Evolutionary conservation across 2,329 filamentous ascomycete species (phyloP).

Genomic region (Cladophialophora immunda): DNA sequence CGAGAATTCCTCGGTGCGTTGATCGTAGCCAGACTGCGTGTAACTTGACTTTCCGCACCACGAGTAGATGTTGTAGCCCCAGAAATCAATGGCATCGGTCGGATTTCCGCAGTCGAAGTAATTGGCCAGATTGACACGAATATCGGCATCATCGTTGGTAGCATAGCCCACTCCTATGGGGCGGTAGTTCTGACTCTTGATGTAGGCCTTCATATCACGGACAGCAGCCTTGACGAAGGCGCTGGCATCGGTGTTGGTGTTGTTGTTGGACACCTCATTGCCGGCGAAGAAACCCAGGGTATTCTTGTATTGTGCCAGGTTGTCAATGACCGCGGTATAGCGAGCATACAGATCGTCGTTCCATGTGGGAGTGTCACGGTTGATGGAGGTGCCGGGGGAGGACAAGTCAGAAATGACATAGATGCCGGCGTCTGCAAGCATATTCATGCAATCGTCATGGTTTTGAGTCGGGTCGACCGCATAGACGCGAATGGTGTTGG

Average conservation of each 20-base stretch:
- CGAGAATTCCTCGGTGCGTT: conserved; percentile 84
- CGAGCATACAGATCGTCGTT: conserved; percentile 78
- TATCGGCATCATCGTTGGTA: conserved; percentile 87
- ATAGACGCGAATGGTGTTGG: conserved; percentile 95
- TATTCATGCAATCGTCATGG: conserved; percentile 84
- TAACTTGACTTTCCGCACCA: conserved; percentile 93
- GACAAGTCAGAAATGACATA: conserved; percentile 93
- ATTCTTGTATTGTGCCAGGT: conserved; percentile 83
- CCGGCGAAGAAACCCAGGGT: conserved; percentile 97
- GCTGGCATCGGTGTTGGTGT: conserved; percentile 87
- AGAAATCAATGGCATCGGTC: conserved; percentile 84
- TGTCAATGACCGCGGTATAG: conserved; percentile 85
- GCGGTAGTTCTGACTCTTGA: conserved; percentile 79
- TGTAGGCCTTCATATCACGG: conserved; percentile 94
- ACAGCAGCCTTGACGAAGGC: conserved; percentile 98
- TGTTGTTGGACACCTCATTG: conserved; percentile 93
- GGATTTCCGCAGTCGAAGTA: conserved; percentile 92
- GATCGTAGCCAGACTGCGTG: conserved; percentile 77
- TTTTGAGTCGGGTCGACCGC: conserved; percentile 81
- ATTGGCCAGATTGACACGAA: conserved; percentile 81
- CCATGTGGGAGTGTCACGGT: conserved; percentile 82
- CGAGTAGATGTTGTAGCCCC: conserved; percentile 99
- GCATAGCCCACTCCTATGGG: conserved; percentile 91
- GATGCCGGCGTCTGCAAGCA: conserved; percentile 85
- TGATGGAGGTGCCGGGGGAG: conserved; percentile 83